Conservation (phyloP, 441 rosid genomes). For the Euphorbia schlechtendalii region DNA sequence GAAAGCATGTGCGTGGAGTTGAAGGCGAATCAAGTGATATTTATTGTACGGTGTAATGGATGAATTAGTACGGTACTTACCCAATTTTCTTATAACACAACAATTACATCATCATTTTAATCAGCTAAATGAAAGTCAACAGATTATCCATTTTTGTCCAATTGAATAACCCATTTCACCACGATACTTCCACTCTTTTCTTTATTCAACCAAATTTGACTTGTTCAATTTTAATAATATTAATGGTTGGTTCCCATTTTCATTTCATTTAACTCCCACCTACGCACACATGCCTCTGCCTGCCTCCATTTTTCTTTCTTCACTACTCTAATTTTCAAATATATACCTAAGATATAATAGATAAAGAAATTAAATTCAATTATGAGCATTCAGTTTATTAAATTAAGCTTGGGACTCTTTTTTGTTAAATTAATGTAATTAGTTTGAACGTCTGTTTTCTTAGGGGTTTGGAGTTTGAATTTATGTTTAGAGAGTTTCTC, state of each 20-base stretch:
- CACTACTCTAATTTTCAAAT: neutral
- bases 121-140: constrained; percentile 25
- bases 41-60: constrained; percentile 29
- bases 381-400: too few relatives aligned
- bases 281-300: neutral
- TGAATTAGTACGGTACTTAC: constrained; percentile 25
- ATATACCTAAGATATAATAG: too few relatives aligned
- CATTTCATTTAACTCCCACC: neutral
- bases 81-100: constrained; percentile 20
- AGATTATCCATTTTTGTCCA: constrained; percentile 22
- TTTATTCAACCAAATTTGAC: constrained; percentile 20
- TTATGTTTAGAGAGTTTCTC: too few relatives aligned
- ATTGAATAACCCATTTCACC: constrained; percentile 5
- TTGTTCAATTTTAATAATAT: neutral
- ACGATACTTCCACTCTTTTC: constrained; percentile 13
- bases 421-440: too few relatives aligned
- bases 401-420: too few relatives aligned
- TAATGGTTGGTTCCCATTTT: too few relatives aligned
- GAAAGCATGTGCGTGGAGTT: neutral
- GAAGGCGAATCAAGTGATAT: neutral
- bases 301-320: neutral
- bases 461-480: too few relatives aligned
- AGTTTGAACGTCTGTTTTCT: too few relatives aligned
- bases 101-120: constrained; percentile 7
- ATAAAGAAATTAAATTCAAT: too few relatives aligned